Evolutionary conservation across 176 grass and related monocot species (phyloP), one percentile per base, ranked within the genome.

Genomic region (Paspalum notatum): DNA sequence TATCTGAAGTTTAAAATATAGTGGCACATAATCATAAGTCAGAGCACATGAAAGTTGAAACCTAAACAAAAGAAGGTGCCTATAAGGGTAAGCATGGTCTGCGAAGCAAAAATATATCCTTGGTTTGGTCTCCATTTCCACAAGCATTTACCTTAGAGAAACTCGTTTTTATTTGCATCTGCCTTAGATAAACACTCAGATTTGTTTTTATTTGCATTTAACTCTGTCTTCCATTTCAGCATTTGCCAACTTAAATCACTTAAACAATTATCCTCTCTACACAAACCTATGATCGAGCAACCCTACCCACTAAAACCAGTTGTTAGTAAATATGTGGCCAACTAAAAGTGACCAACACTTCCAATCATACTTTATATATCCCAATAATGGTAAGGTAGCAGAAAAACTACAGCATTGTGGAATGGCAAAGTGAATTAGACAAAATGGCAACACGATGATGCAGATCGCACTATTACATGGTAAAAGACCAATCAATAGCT

Each of bases 171-270:
- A 64, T 43, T 76, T 69, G 25, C 4, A 76, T 54, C n/a, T n/a
- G n/a, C 20, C 45, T n/a, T n/a, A n/a, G n/a, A n/a, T n/a, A n/a
- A n/a, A n/a, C 47, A 54, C 3, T 66, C 6, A 86, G 80, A 68
- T 60, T 50, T 12, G 22, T 41, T 70, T 46, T 62, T 63, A 64
- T 42, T 76, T 69, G 25, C 4, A 76, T 53, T 76, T 76, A 9
- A 41, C 22, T 62, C 20, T 21, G n/a, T 46, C 21, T 62, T 76
- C 54, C 21, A 82, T 38, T 82, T 56, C 24, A 38, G 4, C 48
- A 65, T 72, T 22, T 37, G 57, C 48, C 17, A 0, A 60, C 22
- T 26, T 4, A 52, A 44, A 38, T 4, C 55, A 18, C 41, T 14
- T 62, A 3, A 39, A 48, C 58, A 26, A n/a, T 56, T 77, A 6